These are phyloP conservation scores for Carex sylvatica DNA, from an alignment of 202 grass and related monocot genomes.

Conservation along the genomic window DNA sequence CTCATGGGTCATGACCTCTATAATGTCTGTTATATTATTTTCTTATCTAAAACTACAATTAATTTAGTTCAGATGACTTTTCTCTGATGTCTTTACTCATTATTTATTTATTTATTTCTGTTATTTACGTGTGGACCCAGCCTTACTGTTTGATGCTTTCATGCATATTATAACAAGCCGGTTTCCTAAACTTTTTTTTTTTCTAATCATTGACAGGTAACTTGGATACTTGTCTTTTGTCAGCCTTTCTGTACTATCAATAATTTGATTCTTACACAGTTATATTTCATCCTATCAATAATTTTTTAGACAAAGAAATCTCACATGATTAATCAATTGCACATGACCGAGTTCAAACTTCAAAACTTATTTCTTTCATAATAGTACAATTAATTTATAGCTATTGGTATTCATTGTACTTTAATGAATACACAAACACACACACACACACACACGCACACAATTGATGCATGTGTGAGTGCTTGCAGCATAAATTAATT, in stretches of 20 bases:
- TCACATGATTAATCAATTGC: not conserved
- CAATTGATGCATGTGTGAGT: not conserved
- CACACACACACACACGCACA: too few species aligned
- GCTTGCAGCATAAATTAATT: not conserved
- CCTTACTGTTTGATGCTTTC: not conserved
- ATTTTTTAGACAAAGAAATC: not conserved
- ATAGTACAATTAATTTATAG: not conserved
- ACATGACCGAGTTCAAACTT: not conserved
- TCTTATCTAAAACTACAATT: not conserved
- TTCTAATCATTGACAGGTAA: constrained; percentile 13
- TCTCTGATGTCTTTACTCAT: not conserved
- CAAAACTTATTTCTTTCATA: not conserved
- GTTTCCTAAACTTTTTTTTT: not conserved
- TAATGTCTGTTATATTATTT: not conserved
- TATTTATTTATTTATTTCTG: too few species aligned
- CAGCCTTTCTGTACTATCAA: not conserved
- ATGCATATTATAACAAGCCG: constrained; percentile 3
- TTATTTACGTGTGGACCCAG: not conserved
- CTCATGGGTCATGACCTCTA: not conserved
- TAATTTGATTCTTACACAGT: not conserved
- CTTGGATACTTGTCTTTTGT: not conserved
- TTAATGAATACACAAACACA: not conserved
- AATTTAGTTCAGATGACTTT: not conserved
- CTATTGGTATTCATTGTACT: not conserved
- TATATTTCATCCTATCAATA: not conserved